Percentiles rank a stretch among this genome's conserved stretches.
Evolutionary conservation across 2,329 filamentous ascomycete genomes (phyloP).

Genomic region (Cyanodermella asteris): DNA sequence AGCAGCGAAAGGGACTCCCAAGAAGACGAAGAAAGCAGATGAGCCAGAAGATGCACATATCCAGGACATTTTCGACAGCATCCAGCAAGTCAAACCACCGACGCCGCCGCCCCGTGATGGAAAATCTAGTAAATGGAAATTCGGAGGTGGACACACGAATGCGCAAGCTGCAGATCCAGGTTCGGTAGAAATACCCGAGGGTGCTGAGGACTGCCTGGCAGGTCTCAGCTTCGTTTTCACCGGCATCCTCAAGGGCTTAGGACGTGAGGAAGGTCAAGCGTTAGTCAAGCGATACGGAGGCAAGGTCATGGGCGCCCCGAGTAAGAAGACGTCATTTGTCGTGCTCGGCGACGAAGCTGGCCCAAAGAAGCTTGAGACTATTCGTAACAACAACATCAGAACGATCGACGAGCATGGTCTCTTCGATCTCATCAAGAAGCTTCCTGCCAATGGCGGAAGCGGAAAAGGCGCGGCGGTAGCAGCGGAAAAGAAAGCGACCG

Average conservation of each 20-base stretch:
- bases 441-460: conserved; percentile 71
- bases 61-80: conserved; percentile 69
- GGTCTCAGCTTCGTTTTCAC: conserved; percentile 92
- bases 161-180: conserved; percentile 38
- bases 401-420: conserved; percentile 88
- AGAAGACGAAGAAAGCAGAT: conserved; percentile 42
- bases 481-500: conserved; percentile 63
- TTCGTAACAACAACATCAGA: conserved; percentile 56
- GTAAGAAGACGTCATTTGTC: conserved; percentile 83
- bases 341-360: conserved; percentile 81
- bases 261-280: conserved; percentile 63
- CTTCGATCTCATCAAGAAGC: conserved; percentile 57
- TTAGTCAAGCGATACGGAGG: conserved; percentile 88
- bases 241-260: conserved; percentile 57
- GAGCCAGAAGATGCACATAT: conserved; percentile 47
- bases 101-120: conserved; percentile 59
- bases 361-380: conserved; percentile 78
- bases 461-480: conserved; percentile 73
- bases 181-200: conserved; percentile 52
- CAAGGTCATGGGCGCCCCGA: conserved; percentile 67
- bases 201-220: conserved; percentile 70
- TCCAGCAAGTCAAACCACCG: conserved; percentile 62
- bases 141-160: too few species aligned
- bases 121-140: conserved; percentile 56
- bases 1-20: conserved; percentile 34